A percentile compares a stretch with the other conserved stretches of the same genome.
phyloP scores from a whole-genome alignment of 148 eudicot species.

The Vaccinium myrtillus region DNA sequence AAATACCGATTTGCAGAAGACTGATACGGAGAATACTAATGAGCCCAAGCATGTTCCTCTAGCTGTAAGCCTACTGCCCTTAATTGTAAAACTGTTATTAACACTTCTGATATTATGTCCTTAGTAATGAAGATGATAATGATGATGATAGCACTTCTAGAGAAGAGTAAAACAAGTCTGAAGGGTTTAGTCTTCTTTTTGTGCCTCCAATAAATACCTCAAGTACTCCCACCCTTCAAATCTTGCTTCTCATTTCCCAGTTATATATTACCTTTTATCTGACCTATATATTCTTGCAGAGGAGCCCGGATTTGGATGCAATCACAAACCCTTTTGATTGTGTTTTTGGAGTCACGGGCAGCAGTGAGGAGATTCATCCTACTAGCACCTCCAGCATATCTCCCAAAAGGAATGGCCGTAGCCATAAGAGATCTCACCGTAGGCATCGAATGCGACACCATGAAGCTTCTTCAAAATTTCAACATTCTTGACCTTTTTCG shows the following conservation, averaged over 20 bases:
- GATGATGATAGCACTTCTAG: background rate
- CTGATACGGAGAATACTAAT: background rate
- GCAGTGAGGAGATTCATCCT: conserved; percentile 23
- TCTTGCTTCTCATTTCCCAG: background rate
- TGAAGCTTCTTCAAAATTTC: conserved; percentile 19
- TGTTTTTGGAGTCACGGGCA: conserved; percentile 30
- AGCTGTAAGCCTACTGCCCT: conserved; percentile 1
- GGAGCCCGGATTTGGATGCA: conserved; percentile 22
- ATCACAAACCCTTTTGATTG: conserved; percentile 33
- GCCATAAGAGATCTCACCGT: conserved; percentile 29
- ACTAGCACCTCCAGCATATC: conserved; percentile 8
- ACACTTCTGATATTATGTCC: too few species aligned
- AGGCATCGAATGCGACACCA: conserved; percentile 36
- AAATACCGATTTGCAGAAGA: conserved; percentile 16
- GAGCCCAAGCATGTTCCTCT: background rate
- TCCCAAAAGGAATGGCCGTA: conserved; percentile 24
- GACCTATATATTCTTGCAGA: conserved; percentile 20
- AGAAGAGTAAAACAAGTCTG: background rate
- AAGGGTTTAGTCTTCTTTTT: background rate
- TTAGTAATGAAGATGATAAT: background rate
- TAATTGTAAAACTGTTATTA: background rate
- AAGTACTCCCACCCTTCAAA: background rate
- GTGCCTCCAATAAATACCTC: background rate
- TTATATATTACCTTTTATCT: background rate
- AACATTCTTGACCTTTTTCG: background rate